Conservation (phyloP, 768 basidiomycete genomes). For the Tylopilus plumbeoviolaceoides region DNA sequence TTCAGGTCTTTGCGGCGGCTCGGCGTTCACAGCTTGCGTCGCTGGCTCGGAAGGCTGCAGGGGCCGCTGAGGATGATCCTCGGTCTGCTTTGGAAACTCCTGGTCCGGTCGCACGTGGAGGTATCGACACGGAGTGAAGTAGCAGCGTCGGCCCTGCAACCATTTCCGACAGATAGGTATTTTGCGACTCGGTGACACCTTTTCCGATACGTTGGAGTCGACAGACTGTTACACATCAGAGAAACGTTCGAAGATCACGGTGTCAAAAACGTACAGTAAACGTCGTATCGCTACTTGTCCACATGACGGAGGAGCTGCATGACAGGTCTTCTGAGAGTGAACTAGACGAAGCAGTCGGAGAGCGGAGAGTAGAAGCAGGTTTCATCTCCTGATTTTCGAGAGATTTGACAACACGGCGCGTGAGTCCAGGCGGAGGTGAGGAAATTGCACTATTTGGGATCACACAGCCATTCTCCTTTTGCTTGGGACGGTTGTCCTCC, state of each 20-base stretch:
- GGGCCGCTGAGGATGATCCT: neutral
- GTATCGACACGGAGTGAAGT: neutral
- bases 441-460: neutral
- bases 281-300: conserved; percentile 15
- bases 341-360: conserved; percentile 9
- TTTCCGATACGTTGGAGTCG: conserved; percentile 8
- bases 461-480: conserved; percentile 1
- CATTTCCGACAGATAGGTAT: conserved; percentile 2
- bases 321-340: conserved; percentile 20
- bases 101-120: conserved; percentile 4
- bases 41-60: neutral
- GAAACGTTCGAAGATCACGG: neutral
- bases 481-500: neutral
- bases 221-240: conserved; percentile 18
- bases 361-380: conserved; percentile 11
- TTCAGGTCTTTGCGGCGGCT: conserved; percentile 13
- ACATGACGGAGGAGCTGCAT: conserved; percentile 6
- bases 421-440: conserved; percentile 3
- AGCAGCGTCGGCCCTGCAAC: neutral
- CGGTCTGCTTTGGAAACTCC: neutral
- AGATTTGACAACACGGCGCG: conserved; percentile 7
- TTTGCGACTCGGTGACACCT: neutral
- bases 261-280: conserved; percentile 13
- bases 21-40: neutral
- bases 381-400: neutral